Base-by-base conservation (phyloP, 345 rosid genomes). In the Citropsis articulata region DNA sequence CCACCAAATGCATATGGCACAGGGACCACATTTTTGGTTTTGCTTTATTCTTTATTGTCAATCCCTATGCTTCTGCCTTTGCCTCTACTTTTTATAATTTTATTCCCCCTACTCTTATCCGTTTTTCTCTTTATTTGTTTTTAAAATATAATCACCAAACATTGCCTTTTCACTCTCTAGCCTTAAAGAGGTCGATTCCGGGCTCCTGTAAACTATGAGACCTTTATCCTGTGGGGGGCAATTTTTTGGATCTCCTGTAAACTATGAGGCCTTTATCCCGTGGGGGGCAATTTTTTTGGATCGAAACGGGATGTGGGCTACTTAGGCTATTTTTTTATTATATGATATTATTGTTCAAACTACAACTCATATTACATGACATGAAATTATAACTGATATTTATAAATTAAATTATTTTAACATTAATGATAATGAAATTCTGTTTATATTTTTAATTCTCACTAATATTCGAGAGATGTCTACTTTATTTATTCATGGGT, bases 41-140 rank as follows among this genome's bases (percentile, higher is more conserved):
- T 25, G 79, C 73, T 76, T 76, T 56, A 56, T 75, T 64, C 78
- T 48, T 50, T 66, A 75, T 67, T 67, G 16, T 55, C 66, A 9
- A 67, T 66, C 66, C 79, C 79, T 24, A 76, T 33, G 55, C 72
- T 55, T 66, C 56, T 76, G 56, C 64, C 76, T 77, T 77, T 76
- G 66, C 64, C 79, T 81, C 67, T 66, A 19, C 73, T 77, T 66
- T 53, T 16, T 53, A 18, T 18, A 53, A 53, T 53, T 53, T 62
- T 36, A n/a, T 63, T 75, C 69, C 12, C 16, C 13, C 10, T 75
- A 45, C 50, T 28, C 72, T 76, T 66, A 45, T 55, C 72, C 35
- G 28, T 55, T 66, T 36, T 76, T 3, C n/a, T 64, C n/a, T 40
- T 64, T 9, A 73, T 35, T 7, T 59, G 0, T 19, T 42, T 40